These are phyloP conservation scores for Nicotiana attenuata DNA, from an alignment of 257 asterid genomes.

Conservation along the genomic window DNA sequence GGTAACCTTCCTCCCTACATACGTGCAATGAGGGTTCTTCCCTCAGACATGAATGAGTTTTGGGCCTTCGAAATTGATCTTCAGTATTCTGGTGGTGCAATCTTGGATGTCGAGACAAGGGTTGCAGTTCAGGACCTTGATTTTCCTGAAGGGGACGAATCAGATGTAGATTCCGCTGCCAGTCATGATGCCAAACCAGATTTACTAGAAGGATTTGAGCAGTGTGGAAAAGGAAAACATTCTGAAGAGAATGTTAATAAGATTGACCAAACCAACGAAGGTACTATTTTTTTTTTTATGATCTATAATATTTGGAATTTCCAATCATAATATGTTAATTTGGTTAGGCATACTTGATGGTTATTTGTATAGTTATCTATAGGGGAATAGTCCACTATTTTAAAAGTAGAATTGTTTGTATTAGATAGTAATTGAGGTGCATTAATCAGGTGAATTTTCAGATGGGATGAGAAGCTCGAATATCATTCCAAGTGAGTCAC, in stretches of 20 bases:
- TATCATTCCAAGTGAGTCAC: slow-evolving; percentile 34
- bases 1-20: slow-evolving; percentile 92
- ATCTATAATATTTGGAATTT: background rate
- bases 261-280: slow-evolving; percentile 39
- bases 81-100: slow-evolving; percentile 73
- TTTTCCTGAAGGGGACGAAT: slow-evolving; percentile 40
- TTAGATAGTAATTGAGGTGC: background rate
- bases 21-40: slow-evolving; percentile 79
- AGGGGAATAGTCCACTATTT: slow-evolving; percentile 19
- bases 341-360: background rate
- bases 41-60: slow-evolving; percentile 77
- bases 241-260: slow-evolving; percentile 44
- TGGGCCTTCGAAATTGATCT: slow-evolving; percentile 86
- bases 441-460: slow-evolving; percentile 26
- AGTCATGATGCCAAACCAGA: slow-evolving; percentile 62
- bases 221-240: slow-evolving; percentile 43
- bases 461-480: slow-evolving; percentile 51
- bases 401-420: background rate
- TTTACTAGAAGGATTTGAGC: slow-evolving; percentile 70
- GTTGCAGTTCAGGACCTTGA: slow-evolving; percentile 81
- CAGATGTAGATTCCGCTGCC: slow-evolving; percentile 33
- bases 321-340: background rate
- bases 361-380: background rate
- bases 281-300: slow-evolving; percentile 13
- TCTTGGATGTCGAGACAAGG: slow-evolving; percentile 75